Conservation (phyloP, 2,329 filamentous ascomycete species). For the Hypoxylon sp. region DNA sequence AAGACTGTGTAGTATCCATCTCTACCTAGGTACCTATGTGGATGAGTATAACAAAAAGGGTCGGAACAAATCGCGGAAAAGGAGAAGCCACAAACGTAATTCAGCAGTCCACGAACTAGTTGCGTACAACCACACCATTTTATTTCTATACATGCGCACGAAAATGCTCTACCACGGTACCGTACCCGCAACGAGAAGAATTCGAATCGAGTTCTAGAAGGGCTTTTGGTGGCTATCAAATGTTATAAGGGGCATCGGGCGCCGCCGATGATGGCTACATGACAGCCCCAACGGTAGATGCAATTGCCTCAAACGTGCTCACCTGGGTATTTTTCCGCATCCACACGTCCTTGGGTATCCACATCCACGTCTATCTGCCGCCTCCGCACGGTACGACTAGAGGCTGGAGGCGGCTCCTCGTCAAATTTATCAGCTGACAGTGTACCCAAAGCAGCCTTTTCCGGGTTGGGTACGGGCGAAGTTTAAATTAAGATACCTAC, state of each 20-base stretch:
- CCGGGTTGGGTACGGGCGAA: neutral
- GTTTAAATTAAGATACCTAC: constrained; percentile 3
- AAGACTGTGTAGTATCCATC: neutral
- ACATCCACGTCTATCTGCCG: constrained; percentile 15
- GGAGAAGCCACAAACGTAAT: neutral
- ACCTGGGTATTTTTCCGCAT: constrained; percentile 6
- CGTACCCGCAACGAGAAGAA: neutral
- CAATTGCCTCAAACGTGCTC: constrained; percentile 38
- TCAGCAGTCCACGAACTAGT: neutral
- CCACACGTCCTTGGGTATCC: neutral
- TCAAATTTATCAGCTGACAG: neutral
- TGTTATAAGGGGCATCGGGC: constrained; percentile 21
- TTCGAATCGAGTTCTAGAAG: neutral
- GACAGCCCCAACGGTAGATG: constrained; percentile 8
- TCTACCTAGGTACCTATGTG: neutral
- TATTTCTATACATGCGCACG: neutral
- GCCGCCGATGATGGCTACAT: constrained; percentile 7
- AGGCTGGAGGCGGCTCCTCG: constrained; percentile 8
- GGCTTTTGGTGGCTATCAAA: neutral
- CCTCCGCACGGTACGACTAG: neutral
- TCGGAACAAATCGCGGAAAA: neutral
- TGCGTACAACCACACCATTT: neutral
- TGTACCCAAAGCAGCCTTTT: neutral
- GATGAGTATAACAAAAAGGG: neutral
- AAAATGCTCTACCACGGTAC: neutral